Base-by-base conservation (phyloP, 805 yeast species). In the Metschnikowia lunata region DNA sequence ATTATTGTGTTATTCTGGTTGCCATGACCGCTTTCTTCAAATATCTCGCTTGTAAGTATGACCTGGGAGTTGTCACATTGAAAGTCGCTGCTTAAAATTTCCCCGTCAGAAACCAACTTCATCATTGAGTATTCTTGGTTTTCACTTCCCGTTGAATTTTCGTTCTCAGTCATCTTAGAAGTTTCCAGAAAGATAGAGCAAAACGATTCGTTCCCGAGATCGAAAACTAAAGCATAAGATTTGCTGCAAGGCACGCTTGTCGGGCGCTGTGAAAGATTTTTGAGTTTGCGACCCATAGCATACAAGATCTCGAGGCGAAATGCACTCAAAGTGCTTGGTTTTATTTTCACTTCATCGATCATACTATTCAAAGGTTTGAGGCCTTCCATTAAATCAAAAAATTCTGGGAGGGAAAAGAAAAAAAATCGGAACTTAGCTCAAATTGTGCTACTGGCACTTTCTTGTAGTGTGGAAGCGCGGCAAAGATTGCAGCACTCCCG, bases 361-460 rank as follows among this genome's bases (percentile, higher is more conserved):
- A 61, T 59, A 7, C 54, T 47, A 27, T 46, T 45, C 14, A 61
- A 34, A 1, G 57, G 40, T 36, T 58, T 59, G 28, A 61, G 47
- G 10, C 48, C 36, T 23, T 58, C 61, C 65, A 58, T 57, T n/a
- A 12, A 29, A 12, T 10, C 31, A 29, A 18, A 18, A 5, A 18
- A 18, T 18, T 18, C 5, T 18, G 23, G 23, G 5, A 18, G 5
- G 23, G 23, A 5, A 18, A 18, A 18, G 23, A 18, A 18, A 18
- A 18, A 18, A 18, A 18, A 18, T 18, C 23, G 23, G 23, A 18
- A 18, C 5, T 18, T 18, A 18, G 23, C 23, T 18, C 23, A 18
- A 3, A 18, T 3, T 18, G 23, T 18, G 23, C 3, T 18, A 18
- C 23, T 3, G 23, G 23, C 23, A 18, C 23, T 18, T 18, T 18